Evolutionary conservation across 345 rosid species (phyloP).

Genomic region (Camelina neglecta): DNA sequence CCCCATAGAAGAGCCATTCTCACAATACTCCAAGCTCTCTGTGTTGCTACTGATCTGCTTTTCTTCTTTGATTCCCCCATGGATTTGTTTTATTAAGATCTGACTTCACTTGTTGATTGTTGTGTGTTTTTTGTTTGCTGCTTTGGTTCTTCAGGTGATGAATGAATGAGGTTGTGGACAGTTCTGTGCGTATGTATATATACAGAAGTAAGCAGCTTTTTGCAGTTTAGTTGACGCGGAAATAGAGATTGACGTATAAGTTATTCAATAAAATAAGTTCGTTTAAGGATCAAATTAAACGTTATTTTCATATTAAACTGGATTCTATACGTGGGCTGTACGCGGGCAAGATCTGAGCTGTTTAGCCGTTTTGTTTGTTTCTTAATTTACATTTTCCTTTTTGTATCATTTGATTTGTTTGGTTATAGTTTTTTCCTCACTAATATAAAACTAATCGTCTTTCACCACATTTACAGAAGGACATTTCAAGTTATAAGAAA

Average conservation of each 20-base stretch:
- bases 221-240: conserved; percentile 37
- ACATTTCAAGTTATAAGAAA: background rate
- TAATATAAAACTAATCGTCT: background rate
- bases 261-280: background rate
- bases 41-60: conserved; percentile 26
- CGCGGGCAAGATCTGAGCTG: conserved; percentile 46
- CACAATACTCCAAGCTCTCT: conserved; percentile 61
- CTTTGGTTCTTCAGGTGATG: conserved; percentile 28
- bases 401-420: background rate
- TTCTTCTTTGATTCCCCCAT: conserved; percentile 51
- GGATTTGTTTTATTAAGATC: background rate
- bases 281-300: background rate
- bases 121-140: background rate
- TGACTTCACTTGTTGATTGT: background rate
- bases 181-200: conserved; percentile 23
- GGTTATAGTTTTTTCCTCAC: background rate
- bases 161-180: conserved; percentile 22
- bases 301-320: conserved; percentile 7
- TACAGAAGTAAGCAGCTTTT: conserved; percentile 19
- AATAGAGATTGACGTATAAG: conserved; percentile 18
- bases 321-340: conserved; percentile 34
- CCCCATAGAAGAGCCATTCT: conserved; percentile 69
- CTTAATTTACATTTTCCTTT: background rate
- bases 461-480: background rate
- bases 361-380: conserved; percentile 38